phyloP scores from a whole-genome alignment of 140 eudicot genomes.

The Cichorium intybus region DNA sequence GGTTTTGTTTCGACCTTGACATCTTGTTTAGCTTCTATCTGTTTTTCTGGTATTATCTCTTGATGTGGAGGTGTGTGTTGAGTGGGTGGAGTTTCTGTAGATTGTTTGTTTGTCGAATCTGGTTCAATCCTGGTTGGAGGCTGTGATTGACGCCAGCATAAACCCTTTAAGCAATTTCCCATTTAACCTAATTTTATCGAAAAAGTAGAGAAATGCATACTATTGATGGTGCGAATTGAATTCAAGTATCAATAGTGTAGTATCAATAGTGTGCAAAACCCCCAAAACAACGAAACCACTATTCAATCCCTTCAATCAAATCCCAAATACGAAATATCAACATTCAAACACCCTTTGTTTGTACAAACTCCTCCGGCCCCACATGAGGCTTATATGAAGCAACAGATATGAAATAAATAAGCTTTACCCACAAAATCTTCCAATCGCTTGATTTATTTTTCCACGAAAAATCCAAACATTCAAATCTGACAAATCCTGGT shows the following conservation, averaged over 20 bases:
- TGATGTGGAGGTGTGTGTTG: slow-evolving; percentile 56
- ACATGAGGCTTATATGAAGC: neutral
- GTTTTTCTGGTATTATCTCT: slow-evolving; percentile 26
- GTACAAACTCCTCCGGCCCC: neutral
- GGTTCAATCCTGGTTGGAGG: slow-evolving; percentile 32
- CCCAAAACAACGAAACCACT: slow-evolving; percentile 2
- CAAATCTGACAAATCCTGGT: neutral
- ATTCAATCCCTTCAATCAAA: neutral
- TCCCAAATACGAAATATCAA: neutral
- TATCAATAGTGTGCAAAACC: neutral
- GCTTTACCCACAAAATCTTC: slow-evolving; percentile 21
- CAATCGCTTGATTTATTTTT: slow-evolving; percentile 7
- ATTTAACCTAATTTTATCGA: slow-evolving; percentile 32
- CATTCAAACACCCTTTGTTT: neutral
- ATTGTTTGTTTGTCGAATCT: slow-evolving; percentile 15
- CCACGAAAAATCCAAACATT: slow-evolving; percentile 4
- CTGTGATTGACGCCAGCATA: slow-evolving; percentile 39
- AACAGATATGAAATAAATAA: slow-evolving; percentile 4
- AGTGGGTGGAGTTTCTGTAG: slow-evolving; percentile 26
- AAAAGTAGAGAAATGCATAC: slow-evolving; percentile 6
- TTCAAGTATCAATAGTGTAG: no score
- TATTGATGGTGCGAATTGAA: neutral
- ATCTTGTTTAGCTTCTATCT: slow-evolving; percentile 20
- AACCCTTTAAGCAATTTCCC: slow-evolving; percentile 57
- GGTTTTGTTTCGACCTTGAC: slow-evolving; percentile 24